Evolutionary conservation across 139 green algal species (phyloP).

Genomic region (Parachlorella kessleri): DNA sequence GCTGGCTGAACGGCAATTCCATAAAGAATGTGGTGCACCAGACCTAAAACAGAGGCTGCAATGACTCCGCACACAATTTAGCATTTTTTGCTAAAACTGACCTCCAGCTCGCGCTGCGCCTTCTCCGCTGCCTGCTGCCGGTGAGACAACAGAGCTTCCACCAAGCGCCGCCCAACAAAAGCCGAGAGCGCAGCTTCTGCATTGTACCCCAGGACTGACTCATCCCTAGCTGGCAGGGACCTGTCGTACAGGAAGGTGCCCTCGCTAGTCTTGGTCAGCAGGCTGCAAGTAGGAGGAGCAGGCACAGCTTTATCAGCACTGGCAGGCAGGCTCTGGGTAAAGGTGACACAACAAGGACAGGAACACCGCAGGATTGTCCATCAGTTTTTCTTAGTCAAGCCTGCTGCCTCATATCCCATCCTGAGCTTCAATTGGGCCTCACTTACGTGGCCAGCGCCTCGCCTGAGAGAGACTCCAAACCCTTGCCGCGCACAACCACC

Average conservation of each 20-base stretch:
- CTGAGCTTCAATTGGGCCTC: too few relatives aligned
- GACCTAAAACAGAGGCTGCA: too few relatives aligned
- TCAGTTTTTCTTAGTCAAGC: background rate
- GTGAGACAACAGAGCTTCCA: background rate
- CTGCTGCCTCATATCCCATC: background rate
- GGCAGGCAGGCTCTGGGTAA: background rate
- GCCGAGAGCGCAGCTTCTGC: constrained; percentile 19
- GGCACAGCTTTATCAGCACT: background rate
- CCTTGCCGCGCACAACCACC: background rate
- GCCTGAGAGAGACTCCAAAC: background rate
- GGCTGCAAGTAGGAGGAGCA: constrained; percentile 4
- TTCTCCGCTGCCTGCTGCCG: constrained; percentile 14
- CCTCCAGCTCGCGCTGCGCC: constrained; percentile 24
- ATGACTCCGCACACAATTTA: background rate
- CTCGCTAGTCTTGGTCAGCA: constrained; percentile 28
- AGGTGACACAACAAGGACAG: background rate
- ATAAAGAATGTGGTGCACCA: too few relatives aligned
- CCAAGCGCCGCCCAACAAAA: constrained; percentile 11
- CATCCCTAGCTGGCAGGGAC: constrained; percentile 7
- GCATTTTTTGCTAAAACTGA: background rate
- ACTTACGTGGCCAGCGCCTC: background rate
- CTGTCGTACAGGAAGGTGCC: constrained; percentile 23
- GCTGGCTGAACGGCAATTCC: too few relatives aligned
- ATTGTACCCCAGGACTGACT: constrained; percentile 15
- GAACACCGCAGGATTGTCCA: background rate